Conservation (phyloP, 257 asterid species). For the Solanum habrochaites region DNA sequence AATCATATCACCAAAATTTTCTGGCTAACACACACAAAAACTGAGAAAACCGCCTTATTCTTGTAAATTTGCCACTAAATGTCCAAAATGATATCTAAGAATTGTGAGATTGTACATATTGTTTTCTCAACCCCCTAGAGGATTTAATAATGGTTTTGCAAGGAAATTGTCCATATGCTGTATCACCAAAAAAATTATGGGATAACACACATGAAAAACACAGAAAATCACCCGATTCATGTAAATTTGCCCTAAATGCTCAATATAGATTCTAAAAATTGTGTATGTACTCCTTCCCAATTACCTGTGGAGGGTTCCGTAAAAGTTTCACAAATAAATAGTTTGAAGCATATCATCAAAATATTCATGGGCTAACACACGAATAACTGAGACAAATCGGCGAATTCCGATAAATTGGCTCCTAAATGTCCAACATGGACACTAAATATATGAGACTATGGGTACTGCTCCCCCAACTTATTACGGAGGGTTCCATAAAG, state of each 20-base stretch:
- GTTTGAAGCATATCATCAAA: no score
- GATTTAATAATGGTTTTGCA: not conserved
- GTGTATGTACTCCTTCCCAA: no score
- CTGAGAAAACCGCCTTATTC: not conserved
- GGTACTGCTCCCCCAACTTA: not conserved
- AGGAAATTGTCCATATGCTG: not conserved
- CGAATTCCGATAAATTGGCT: no score
- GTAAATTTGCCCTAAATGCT: not conserved
- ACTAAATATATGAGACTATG: no score
- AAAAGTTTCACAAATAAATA: no score
- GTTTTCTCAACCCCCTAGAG: not conserved
- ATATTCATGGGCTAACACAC: not conserved
- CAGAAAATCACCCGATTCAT: not conserved
- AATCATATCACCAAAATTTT: not conserved
- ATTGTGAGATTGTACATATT: not conserved
- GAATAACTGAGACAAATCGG: not conserved
- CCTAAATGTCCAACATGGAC: no score
- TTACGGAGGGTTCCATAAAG: not conserved
- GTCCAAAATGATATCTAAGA: no score
- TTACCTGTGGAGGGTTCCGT: no score
- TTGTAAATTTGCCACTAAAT: not conserved
- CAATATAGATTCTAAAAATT: not conserved
- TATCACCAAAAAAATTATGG: not conserved
- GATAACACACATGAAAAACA: not conserved
- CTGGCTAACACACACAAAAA: not conserved